phyloP scores from a whole-genome alignment of 257 asterid genomes.

The Solanum paucissectum region DNA sequence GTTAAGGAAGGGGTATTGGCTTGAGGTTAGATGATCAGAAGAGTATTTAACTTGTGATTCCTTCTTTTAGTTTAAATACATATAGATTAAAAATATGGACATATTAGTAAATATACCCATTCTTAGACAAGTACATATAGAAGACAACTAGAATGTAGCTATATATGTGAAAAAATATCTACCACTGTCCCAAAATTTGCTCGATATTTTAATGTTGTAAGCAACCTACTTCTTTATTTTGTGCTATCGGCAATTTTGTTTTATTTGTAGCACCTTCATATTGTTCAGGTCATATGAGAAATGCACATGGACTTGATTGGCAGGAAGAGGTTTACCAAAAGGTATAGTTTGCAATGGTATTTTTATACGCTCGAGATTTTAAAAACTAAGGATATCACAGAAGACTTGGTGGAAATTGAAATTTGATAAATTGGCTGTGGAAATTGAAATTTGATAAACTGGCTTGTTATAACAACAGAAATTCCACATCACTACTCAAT shows the following conservation, averaged over 20 bases:
- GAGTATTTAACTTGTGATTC: background rate
- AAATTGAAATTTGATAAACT: background rate
- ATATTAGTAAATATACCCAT: background rate
- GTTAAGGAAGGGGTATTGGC: background rate
- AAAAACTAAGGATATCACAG: background rate
- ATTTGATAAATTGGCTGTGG: background rate
- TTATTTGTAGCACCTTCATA: slow-evolving; percentile 44
- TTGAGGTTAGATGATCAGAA: background rate
- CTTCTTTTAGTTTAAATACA: background rate
- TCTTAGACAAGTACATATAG: background rate
- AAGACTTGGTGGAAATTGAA: background rate
- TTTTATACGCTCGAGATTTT: background rate
- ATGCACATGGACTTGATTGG: slow-evolving; percentile 61
- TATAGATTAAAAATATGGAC: background rate
- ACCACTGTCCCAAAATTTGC: background rate
- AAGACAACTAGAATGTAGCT: background rate
- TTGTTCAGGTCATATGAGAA: slow-evolving; percentile 63
- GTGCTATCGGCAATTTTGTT: background rate
- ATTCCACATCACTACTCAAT: no score
- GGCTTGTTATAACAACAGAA: background rate
- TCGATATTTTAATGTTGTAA: background rate
- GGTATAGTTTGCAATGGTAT: slow-evolving; percentile 3
- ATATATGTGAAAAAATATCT: background rate
- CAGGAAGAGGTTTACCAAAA: slow-evolving; percentile 78
- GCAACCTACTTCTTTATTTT: background rate